Conservation (phyloP, 139 green algal genomes). For the Spirogloea muscicola region DNA sequence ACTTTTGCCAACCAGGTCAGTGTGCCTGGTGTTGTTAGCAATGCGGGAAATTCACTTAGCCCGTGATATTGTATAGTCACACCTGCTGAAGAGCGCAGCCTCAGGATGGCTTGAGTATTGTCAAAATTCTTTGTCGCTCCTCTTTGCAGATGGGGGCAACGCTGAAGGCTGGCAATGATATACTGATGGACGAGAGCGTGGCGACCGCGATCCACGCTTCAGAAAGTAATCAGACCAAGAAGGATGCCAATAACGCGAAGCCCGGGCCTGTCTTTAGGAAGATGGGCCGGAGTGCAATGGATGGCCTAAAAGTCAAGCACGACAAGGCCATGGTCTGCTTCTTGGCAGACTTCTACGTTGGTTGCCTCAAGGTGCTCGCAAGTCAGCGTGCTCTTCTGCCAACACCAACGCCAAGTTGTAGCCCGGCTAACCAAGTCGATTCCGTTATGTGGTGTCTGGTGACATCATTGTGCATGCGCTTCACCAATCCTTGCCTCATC, state of each 20-base stretch:
- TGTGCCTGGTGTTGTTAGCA: background rate
- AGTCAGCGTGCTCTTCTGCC: background rate
- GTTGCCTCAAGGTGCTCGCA: conserved; percentile 25
- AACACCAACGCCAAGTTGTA: background rate
- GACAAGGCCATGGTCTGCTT: conserved; percentile 11
- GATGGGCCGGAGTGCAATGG: conserved; percentile 4
- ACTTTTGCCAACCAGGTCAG: conserved; percentile 12
- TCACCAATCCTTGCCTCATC: too few relatives aligned
- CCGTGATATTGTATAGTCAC: background rate
- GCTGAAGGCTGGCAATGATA: background rate
- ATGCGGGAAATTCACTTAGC: background rate
- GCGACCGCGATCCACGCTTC: background rate
- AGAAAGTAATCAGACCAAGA: background rate
- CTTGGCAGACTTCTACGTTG: conserved; percentile 23
- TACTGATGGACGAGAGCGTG: background rate
- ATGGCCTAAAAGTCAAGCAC: conserved; percentile 13
- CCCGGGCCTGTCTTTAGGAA: conserved; percentile 1
- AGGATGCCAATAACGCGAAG: background rate
- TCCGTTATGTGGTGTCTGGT: background rate
- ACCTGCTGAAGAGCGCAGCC: background rate
- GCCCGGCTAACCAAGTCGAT: background rate
- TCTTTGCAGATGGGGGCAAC: background rate
- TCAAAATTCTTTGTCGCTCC: background rate
- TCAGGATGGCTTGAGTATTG: background rate
- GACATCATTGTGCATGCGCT: background rate